Base-by-base conservation (phyloP, 176 grass and related monocot species). In the Oryza nivara region DNA sequence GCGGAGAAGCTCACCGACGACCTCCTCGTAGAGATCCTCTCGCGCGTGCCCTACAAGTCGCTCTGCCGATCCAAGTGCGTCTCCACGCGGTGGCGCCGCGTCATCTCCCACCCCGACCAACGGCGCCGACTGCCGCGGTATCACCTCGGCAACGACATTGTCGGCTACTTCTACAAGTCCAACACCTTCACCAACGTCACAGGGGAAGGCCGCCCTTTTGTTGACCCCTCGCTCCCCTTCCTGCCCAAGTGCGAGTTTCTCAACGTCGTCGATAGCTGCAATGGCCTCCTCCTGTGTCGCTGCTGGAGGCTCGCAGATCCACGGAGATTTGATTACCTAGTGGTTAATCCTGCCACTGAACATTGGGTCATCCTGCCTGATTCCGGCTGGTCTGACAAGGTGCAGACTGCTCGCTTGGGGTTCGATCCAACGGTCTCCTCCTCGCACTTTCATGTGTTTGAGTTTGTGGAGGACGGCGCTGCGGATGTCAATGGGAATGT, bases 391-490 rank as follows among this genome's bases (percentile, higher is more conserved):
- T 73, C 7, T 45, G 46, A 23, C n/a, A 73, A 48, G 70, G 26
- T 6, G 11, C 71, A 13, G 7, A 9, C 71, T 25, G 71, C 44
- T 73, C 23, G 22, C 13, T 49, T 73, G 44, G 71, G 71, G 44
- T 73, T 73, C 7, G 71, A 73, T 46, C 71, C 71, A 2, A 23
- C 7, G 12, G 44, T 73, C 48, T 51, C 48, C 0, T 49, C 71
- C 71, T 49, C 45, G 1, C 44, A 73, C 44, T 73, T 73, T 45
- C 22, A 73, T 73, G 71, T 73, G 23, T 73, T 73, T 19, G 6
- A 30, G 13, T 49, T 73, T 20, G 7, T 48, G 43, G 71, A 73
- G 23, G 11, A 46, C 0, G 12, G 47, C 0, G 47, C 10, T 49
- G 47, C 0, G 47, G 47, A 49, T 49, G 11, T 4, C 12, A 12